Conservation (phyloP, 2,329 filamentous ascomycete species). For the Metarhizium robertsii region DNA sequence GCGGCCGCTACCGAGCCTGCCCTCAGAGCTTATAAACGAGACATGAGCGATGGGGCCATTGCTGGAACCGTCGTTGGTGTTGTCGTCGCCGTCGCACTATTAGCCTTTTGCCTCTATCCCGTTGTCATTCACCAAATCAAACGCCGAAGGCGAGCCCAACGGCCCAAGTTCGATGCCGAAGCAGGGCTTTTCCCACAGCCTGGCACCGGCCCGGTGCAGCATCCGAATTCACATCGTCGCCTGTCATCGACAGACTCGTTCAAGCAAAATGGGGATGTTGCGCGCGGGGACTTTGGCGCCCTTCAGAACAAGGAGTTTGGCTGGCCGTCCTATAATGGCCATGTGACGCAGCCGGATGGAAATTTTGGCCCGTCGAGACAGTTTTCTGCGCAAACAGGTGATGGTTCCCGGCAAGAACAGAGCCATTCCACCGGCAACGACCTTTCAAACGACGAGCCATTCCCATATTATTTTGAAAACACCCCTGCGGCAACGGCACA, state of each 20-base stretch:
- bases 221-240: slow-evolving; percentile 17
- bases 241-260: slow-evolving; percentile 28
- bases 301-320: slow-evolving; percentile 16
- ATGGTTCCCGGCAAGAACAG: not conserved
- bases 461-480: slow-evolving; percentile 14
- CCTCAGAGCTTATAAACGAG: slow-evolving; percentile 16
- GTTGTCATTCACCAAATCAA: slow-evolving; percentile 25
- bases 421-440: not conserved
- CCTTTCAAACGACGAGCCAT: slow-evolving; percentile 7
- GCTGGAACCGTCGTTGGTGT: slow-evolving; percentile 29
- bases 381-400: not conserved
- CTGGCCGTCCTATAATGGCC: slow-evolving; percentile 14
- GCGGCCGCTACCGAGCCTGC: slow-evolving; percentile 5
- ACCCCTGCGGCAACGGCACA: slow-evolving; percentile 16
- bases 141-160: slow-evolving; percentile 14
- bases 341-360: not conserved
- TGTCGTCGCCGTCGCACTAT: slow-evolving; percentile 21
- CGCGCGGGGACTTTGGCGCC: slow-evolving; percentile 14
- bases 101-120: slow-evolving; percentile 30
- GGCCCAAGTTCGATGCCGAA: slow-evolving; percentile 20
- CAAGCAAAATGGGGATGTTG: slow-evolving; percentile 19
- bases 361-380: not conserved
- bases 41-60: slow-evolving; percentile 24
- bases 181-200: slow-evolving; percentile 14
- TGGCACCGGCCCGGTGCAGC: slow-evolving; percentile 6